A percentile compares a stretch with the other conserved stretches of the same genome.
phyloP scores from a whole-genome alignment of 345 rosid genomes.

The Syzygium grande region DNA sequence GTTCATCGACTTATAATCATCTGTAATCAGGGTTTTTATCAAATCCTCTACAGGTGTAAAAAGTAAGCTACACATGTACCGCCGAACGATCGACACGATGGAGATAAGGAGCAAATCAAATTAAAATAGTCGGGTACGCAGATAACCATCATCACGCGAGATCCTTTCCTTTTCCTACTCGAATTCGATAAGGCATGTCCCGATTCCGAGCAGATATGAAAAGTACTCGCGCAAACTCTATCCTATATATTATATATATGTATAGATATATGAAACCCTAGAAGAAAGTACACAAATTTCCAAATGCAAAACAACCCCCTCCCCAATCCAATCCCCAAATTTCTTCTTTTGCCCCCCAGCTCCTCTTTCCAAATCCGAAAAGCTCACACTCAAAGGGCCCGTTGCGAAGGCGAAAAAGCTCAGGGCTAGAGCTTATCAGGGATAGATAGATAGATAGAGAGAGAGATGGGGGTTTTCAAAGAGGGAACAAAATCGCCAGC shows the following conservation, averaged over 20 bases:
- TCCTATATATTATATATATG: too few species aligned
- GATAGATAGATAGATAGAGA: neutral
- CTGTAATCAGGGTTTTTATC: neutral
- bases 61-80: neutral
- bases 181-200: neutral
- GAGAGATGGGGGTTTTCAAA: neutral
- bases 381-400: neutral
- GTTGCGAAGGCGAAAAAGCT: neutral
- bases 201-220: neutral
- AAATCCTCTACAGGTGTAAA: accelerated
- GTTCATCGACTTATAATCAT: neutral
- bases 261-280: too few species aligned
- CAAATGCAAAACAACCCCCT: neutral
- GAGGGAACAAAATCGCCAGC: neutral
- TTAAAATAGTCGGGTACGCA: neutral
- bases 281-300: neutral
- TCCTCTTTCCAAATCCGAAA: too few species aligned
- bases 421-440: neutral
- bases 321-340: neutral
- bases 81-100: too few species aligned
- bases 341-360: neutral
- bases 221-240: neutral
- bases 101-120: too few species aligned
- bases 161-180: neutral
- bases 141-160: accelerated